phyloP scores from a whole-genome alignment of 2,329 filamentous ascomycete genomes.

The Sclerotiophoma versabilis region DNA sequence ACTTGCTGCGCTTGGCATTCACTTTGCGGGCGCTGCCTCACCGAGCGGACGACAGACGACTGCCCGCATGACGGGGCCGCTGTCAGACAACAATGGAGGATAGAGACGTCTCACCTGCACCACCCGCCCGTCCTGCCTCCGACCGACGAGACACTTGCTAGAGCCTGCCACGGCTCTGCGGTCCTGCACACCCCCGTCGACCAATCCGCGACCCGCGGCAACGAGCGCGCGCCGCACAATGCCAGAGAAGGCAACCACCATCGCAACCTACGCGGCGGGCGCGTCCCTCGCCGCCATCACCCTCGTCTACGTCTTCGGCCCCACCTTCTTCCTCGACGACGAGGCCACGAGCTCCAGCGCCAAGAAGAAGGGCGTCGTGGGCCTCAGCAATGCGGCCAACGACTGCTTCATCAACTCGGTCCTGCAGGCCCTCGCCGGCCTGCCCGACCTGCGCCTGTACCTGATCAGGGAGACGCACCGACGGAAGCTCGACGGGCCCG shows the following conservation, averaged over 20 bases:
- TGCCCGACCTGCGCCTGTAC: conserved; percentile 88
- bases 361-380: conserved; percentile 84
- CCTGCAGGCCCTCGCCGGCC: conserved; percentile 87
- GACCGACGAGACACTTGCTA: conserved; percentile 9
- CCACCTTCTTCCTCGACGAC: conserved; percentile 94
- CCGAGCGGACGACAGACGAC: conserved; percentile 38
- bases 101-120: conserved; percentile 26
- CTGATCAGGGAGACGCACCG: conserved; percentile 90
- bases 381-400: conserved; percentile 87
- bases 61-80: conserved; percentile 26
- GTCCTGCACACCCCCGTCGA: conserved; percentile 26
- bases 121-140: conserved; percentile 17
- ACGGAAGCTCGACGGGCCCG: conserved; percentile 77
- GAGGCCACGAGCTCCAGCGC: conserved; percentile 66
- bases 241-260: conserved; percentile 82
- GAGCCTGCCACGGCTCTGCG: conserved; percentile 1
- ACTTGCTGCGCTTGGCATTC: conserved; percentile 25
- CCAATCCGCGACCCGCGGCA: conserved; percentile 33
- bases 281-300: conserved; percentile 94
- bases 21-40: conserved; percentile 29
- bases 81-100: conserved; percentile 37
- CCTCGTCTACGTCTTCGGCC: conserved; percentile 95
- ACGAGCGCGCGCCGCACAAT: conserved; percentile 56
- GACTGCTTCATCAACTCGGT: conserved; percentile 88
- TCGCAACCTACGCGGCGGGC: conserved; percentile 92